Evolutionary conservation across 2,329 filamentous ascomycete genomes (phyloP).

Genomic region (Talaromyces sp.): DNA sequence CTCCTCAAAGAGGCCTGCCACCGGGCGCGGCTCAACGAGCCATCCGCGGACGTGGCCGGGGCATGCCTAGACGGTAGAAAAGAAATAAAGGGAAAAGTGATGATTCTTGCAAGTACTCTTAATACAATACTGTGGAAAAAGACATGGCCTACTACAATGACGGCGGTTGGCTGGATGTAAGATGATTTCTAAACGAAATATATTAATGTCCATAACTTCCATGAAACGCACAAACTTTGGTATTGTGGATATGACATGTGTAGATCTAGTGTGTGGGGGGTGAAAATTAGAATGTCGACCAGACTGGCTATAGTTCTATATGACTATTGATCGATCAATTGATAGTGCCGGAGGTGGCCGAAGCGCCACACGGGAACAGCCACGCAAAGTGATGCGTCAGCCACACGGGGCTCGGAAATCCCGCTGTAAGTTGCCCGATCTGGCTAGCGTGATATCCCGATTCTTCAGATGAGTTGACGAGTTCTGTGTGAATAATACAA

Average conservation of each 20-base stretch:
- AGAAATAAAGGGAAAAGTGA: slow-evolving; percentile 9
- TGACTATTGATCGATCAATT: too few species aligned
- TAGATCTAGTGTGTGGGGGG: too few species aligned
- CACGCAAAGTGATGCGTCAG: neutral
- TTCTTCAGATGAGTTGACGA: neutral
- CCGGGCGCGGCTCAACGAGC: slow-evolving; percentile 85
- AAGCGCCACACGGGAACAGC: neutral
- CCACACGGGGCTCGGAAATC: neutral
- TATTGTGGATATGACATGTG: too few species aligned
- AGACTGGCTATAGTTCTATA: too few species aligned
- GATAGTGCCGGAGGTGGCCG: neutral
- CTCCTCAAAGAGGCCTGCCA: slow-evolving; percentile 68
- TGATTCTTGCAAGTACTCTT: neutral
- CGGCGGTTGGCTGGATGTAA: slow-evolving; percentile 7
- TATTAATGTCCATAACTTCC: slow-evolving; percentile 1
- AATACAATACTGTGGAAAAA: neutral
- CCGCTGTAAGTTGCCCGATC: neutral
- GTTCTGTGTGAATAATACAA: too few species aligned
- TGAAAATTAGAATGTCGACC: too few species aligned
- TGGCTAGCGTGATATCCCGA: neutral
- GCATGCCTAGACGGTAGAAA: slow-evolving; percentile 76
- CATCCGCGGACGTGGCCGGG: slow-evolving; percentile 75
- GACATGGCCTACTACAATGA: neutral
- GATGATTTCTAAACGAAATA: slow-evolving; percentile 7
- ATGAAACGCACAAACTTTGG: neutral